Base-by-base conservation (phyloP, 2,329 filamentous ascomycete genomes). In the Akanthomyces dipterigenus region DNA sequence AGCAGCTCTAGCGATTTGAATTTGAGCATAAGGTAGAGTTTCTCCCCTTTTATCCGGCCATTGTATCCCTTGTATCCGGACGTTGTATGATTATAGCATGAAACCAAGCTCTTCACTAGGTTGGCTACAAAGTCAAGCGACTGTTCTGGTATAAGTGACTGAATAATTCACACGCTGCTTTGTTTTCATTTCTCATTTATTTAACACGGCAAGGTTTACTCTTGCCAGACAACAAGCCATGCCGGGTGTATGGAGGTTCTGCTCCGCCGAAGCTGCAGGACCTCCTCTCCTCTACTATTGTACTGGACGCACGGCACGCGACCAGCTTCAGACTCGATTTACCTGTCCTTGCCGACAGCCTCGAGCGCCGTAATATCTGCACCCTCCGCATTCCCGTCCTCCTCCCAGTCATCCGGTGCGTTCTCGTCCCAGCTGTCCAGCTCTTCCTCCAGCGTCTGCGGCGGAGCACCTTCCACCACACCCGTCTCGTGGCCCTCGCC, bases 361-460 rank as follows among this genome's bases (percentile, higher is more conserved):
- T 51, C n/a, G 3, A 18, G 12, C 3, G n/a, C 67, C 34, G 70
- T 69, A 28, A 66, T 61, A 5, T 62, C 64, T 31, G 65, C 66
- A 11, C 69, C 72, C 4, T 71, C 72, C 1, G 70, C 70, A 20
- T 68, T 71, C 26, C 81, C 80, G 8, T 79, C 80, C n/a, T 82
- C 81, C 31, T 82, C 82, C 82, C 82, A 85, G 12, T 80, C 76
- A 65, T 86, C 83, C 20, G 77, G 74, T 2, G 80, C 82, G 64
- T 96, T 95, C 76, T 96, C 93, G 70, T 96, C 92, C 92, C 93
- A 96, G 67, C 93, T 91, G 70, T 96, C 93, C 8, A 96, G 83
- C 76, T 96, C 90, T 63, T 93, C 84, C 67, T 96, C 92, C 22
- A 96, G 71, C 22, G 75, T 74, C 34, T 69, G 68, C 26, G 67